Evolutionary conservation across 805 yeast species (phyloP), one percentile per base, ranked within the genome.

Genomic region (Pichia cephalocereana): DNA sequence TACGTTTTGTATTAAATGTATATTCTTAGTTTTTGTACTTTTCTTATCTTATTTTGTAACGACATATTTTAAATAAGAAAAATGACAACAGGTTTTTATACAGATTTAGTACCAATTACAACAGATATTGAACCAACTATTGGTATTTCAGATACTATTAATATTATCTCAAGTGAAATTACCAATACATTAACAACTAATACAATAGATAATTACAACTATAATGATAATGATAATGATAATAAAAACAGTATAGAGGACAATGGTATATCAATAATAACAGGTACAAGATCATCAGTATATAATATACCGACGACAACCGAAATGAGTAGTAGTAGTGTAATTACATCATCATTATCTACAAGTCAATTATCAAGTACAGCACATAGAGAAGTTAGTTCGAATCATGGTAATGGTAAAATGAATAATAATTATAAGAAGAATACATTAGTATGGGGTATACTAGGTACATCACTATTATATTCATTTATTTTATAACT

Each of bases 81-180:
- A 23, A 23, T 23, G 26, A 23, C 26, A 23, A 23, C 26, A 5
- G 18, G 31, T 11, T 51, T 51, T 18, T 51, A 48, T 17, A 45
- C 52, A 4, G 54, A 48, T 37, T 30, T 51, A 18, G 41, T 30
- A 3, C 50, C 51, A 10, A 30, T 51, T 8, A 51, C 54, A 8
- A 38, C 43, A 9, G 36, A 44, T 6, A 38, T 41, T 2, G 2
- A 26, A n/a, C 23, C 49, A 11, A 43, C 52, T 4, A 28, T 32
- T 17, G 12, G 31, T 6, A 26, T n/a, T 9, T 4, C 32, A 12
- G 38, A 19, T 8, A 30, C 31, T 5, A 32, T 28, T 6, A 9
- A 43, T 1, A 11, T 26, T 8, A 6, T 42, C 18, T 8, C 49
- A n/a, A 11, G 31, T 26, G 49, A 31, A 14, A 18, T 31, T 3